phyloP scores from a whole-genome alignment of 2,329 filamentous ascomycete genomes.

The Colletotrichum simmondsii region DNA sequence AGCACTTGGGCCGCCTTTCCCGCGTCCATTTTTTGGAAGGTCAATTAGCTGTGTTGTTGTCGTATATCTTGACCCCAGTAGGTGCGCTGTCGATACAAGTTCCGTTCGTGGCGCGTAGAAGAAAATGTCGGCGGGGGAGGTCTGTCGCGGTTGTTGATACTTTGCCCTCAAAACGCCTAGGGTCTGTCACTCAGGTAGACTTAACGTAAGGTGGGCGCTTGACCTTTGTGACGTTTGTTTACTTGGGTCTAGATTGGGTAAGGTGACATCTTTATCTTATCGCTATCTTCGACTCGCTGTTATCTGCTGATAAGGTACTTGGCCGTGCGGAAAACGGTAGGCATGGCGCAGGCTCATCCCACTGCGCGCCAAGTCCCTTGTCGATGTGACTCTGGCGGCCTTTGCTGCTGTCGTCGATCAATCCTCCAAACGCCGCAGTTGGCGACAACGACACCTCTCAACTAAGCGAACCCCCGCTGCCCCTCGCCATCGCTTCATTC shows the following conservation, averaged over 20 bases:
- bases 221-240: constrained; percentile 46
- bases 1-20: constrained; percentile 54
- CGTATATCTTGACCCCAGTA: neutral
- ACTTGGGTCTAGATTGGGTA: constrained; percentile 48
- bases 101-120: neutral
- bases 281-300: neutral
- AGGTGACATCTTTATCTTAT: constrained; percentile 14
- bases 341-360: constrained; percentile 5
- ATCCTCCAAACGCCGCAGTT: constrained; percentile 6
- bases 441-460: constrained; percentile 11
- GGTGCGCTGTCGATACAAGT: neutral
- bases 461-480: constrained; percentile 4
- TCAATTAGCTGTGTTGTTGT: neutral
- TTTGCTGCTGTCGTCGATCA: constrained; percentile 10
- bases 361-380: constrained; percentile 6
- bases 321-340: neutral
- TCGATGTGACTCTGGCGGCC: neutral
- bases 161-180: neutral
- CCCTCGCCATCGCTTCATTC: neutral
- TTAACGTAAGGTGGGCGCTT: too few relatives aligned
- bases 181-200: neutral
- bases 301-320: neutral
- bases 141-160: neutral
- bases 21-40: constrained; percentile 41
- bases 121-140: neutral